Evolutionary conservation across 148 eudicot genomes (phyloP), one percentile per base, ranked within the genome.

Genomic region (Arbutus unedo): DNA sequence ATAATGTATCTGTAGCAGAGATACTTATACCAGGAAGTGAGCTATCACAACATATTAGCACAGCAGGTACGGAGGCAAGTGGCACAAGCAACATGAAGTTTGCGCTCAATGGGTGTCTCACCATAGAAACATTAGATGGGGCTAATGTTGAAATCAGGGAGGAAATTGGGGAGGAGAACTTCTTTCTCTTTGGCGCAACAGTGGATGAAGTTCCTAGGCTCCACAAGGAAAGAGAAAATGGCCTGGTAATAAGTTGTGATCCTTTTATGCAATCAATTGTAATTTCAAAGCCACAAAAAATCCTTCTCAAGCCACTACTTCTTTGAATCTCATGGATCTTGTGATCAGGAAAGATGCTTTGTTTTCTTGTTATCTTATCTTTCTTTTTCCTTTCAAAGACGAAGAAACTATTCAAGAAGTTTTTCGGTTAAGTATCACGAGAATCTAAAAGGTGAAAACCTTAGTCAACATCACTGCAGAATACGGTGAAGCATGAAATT

Each of bases 51-150:
- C 99, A 97, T 86, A 97, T 97, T 60, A 97, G 99, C 88, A 97
- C 99, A 31, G 99, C 99, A 16, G 99, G 99, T 51, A 94, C 93
- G 98, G 99, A 97, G 88, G 99, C 99, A 83, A 94, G 98, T 83
- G 99, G 99, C 68, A 97, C 99, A 71, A 94, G 99, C 88, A 94
- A 94, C 88, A 97, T 97, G 99, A 97, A 97, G 86, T 97, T 97
- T 83, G 91, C 97, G 57, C 97, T 97, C n/a, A 97, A 97, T 89
- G 99, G 99, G 19, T 97, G 99, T 88, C 96, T 97, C 60, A 93
- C 94, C 41, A 92, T 94, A 45, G 99, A 97, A 83, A 97, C 99
- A 74, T 81, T 94, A 55, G 99, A 97, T 88, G 99, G 99, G 51
- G 98, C 99, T 82, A 97, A 94, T 75, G 94, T 97, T 56, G 99